Conservation (phyloP, 495 filamentous ascomycete genomes). For the Penicillium chermesinum region DNA sequence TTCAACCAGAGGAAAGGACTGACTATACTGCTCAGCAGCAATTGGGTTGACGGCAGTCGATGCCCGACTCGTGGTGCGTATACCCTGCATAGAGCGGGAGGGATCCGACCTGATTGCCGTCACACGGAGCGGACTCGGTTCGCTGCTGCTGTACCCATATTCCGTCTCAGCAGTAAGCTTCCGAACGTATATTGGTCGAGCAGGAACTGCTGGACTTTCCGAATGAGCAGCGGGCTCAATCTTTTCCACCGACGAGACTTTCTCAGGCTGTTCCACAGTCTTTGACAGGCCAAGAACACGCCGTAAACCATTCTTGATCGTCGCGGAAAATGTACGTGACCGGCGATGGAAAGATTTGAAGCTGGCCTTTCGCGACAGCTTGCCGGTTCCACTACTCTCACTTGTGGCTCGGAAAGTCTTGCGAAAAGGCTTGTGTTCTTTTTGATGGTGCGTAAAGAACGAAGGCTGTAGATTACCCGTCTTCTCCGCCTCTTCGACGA, state of each 20-base stretch:
- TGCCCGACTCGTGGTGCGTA: slow-evolving; percentile 73
- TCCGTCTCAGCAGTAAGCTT: not conserved
- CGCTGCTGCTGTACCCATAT: not conserved
- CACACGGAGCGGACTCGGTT: slow-evolving; percentile 2
- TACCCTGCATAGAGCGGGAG: slow-evolving; percentile 46
- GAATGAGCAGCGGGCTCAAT: not conserved
- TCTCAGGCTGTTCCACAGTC: slow-evolving; percentile 22
- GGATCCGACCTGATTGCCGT: slow-evolving; percentile 34
- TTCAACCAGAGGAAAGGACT: slow-evolving; percentile 61
- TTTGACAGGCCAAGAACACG: slow-evolving; percentile 52
- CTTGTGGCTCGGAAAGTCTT: slow-evolving; percentile 55
- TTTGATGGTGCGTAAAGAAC: slow-evolving; percentile 39
- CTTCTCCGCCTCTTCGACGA: slow-evolving; percentile 31
- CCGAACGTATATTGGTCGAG: not conserved
- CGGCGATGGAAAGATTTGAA: slow-evolving; percentile 40
- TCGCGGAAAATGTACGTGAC: slow-evolving; percentile 56
- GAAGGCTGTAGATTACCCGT: slow-evolving; percentile 42
- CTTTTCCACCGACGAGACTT: not conserved
- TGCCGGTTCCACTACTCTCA: slow-evolving; percentile 28
- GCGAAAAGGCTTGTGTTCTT: slow-evolving; percentile 50
- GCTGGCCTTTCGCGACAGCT: slow-evolving; percentile 16
- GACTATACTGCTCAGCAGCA: slow-evolving; percentile 30
- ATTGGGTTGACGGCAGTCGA: not conserved
- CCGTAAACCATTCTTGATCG: slow-evolving; percentile 57
- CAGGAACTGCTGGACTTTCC: not conserved